A percentile compares a stretch with the other conserved stretches of the same genome.
These are phyloP conservation scores for Ensete ventricosum DNA, from an alignment of 176 grass and related monocot species.

Conservation along the genomic window DNA sequence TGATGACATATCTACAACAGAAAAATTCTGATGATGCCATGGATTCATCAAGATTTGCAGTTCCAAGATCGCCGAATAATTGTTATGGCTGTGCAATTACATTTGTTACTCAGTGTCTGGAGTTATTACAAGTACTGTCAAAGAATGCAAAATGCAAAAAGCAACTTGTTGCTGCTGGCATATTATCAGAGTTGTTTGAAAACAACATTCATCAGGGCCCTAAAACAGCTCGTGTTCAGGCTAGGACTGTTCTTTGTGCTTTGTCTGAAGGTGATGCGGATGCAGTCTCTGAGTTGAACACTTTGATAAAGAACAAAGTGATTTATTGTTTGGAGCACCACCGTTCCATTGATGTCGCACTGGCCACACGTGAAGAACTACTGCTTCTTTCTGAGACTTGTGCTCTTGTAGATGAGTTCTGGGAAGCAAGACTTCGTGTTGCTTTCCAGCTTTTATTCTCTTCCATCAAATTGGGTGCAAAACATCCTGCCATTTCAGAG, in stretches of 20 bases:
- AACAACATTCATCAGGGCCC: slow-evolving; percentile 95
- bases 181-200: slow-evolving; percentile 92
- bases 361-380: slow-evolving; percentile 89
- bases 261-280: slow-evolving; percentile 88
- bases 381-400: slow-evolving; percentile 86
- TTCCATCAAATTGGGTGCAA: slow-evolving; percentile 95
- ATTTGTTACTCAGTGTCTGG: slow-evolving; percentile 85
- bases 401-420: slow-evolving; percentile 81
- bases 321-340: slow-evolving; percentile 98
- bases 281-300: slow-evolving; percentile 76
- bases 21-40: slow-evolving; percentile 54
- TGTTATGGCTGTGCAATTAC: slow-evolving; percentile 90
- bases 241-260: slow-evolving; percentile 74
- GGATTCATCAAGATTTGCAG: slow-evolving; percentile 39
- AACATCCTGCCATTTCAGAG: slow-evolving; percentile 97
- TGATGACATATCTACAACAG: slow-evolving; percentile 84
- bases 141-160: slow-evolving; percentile 83
- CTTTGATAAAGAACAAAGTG: slow-evolving; percentile 89
- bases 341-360: slow-evolving; percentile 84
- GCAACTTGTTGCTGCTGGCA: slow-evolving; percentile 66
- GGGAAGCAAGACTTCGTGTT: slow-evolving; percentile 81
- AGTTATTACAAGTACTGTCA: slow-evolving; percentile 85
- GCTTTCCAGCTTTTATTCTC: slow-evolving; percentile 90
- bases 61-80: slow-evolving; percentile 73
- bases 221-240: slow-evolving; percentile 56